These are phyloP conservation scores for Cucurbita ficifolia DNA, from an alignment of 306 rosid species.

Conservation along the genomic window DNA sequence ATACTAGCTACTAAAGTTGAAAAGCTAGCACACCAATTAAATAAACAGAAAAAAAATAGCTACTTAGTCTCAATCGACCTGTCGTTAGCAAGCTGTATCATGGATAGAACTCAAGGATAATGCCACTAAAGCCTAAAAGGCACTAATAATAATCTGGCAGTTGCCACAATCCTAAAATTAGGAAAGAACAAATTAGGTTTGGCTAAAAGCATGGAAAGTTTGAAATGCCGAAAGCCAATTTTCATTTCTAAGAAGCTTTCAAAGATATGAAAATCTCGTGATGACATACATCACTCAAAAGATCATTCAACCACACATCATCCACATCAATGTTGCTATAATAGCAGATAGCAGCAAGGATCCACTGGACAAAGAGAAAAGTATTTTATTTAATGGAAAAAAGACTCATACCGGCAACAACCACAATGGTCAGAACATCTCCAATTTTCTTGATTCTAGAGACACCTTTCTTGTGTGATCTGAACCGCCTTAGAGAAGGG, in stretches of 20 bases:
- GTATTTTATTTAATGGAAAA: background rate
- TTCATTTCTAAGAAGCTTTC: background rate
- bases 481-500: conserved; percentile 52
- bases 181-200: background rate
- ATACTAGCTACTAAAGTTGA: background rate
- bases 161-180: background rate
- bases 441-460: conserved; percentile 39
- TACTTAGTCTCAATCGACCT: background rate
- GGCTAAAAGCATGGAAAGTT: background rate
- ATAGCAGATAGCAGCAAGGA: background rate
- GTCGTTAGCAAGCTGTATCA: background rate
- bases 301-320: background rate
- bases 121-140: background rate
- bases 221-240: background rate
- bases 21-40: background rate
- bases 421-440: conserved; percentile 50
- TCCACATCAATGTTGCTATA: background rate
- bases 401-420: conserved; percentile 38
- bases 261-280: background rate
- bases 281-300: background rate
- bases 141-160: background rate
- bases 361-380: background rate
- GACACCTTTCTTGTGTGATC: conserved; percentile 65
- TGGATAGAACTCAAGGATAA: background rate
- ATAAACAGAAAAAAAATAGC: background rate